Base-by-base conservation (phyloP, 805 yeast genomes). In the Pichia scutulata region DNA sequence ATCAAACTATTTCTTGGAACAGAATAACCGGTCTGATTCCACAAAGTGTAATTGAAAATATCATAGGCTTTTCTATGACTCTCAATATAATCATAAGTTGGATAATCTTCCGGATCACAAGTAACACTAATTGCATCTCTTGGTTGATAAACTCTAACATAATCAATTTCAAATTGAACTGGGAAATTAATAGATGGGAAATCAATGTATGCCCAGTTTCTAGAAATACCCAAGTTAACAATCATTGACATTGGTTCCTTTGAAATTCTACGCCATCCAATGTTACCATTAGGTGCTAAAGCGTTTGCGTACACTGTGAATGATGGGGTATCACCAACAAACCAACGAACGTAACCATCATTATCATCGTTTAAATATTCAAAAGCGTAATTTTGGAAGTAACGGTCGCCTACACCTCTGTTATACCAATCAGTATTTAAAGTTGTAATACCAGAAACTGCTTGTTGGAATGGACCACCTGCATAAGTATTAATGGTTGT, bases 391-490 rank as follows among this genome's bases (percentile, higher is more conserved):
- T 72, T 76, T 66, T 92, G 98, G 73, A 68, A 92, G 50, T 72
- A 64, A 46, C 68, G 74, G 6, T 55, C 61, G 49, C 72, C 74
- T 23, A 64, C 67, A 44, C 88, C 88, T 52, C 61, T 66, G 62
- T 88, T 83, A 66, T 86, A 90, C 97, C 98, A 92, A 0, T 81
- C 71, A 2, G 80, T 73, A 66, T 89, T 90, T 57, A 92, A 72
- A 2, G 87, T 83, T 0, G 97, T 77, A 7, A 81, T 78, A 0
- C 83, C 95, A 5, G 97, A 88, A 19, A 92, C 76, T 46, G 97
- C 97, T 69, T 92, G 92, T 70, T 92, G 98, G 69, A 75, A 80
- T 1, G 97, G 96, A 44, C 97, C 97, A 52, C 98, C 99, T 28
- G 87, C 74, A 68, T 88, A 90, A 1, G 88, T 74, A 66, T 90